These are phyloP conservation scores for Melaleuca quinquenervia DNA, from an alignment of 345 rosid genomes.

Conservation along the genomic window DNA sequence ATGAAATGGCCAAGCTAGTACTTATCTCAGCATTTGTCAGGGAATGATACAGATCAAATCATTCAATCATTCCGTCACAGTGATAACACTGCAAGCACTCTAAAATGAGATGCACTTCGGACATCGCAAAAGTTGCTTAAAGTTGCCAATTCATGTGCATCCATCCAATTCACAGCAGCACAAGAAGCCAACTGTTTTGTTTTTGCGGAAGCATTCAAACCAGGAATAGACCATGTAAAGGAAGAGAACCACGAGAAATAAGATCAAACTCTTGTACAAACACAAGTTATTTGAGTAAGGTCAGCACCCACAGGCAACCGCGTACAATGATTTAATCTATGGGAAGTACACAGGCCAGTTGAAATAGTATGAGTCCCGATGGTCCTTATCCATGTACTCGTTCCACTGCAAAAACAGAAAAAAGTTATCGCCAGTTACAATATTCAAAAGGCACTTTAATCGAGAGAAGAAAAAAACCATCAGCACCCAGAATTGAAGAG, in stretches of 20 bases:
- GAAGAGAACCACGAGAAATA: not conserved
- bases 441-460: not conserved
- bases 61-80: not conserved
- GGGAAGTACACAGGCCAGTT: slow-evolving; percentile 86
- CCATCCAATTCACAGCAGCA: not conserved
- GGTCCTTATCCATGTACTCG: slow-evolving; percentile 59
- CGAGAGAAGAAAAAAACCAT: not conserved
- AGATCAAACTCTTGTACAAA: not conserved
- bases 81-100: not conserved
- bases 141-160: not conserved
- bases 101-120: not conserved
- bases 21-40: not conserved
- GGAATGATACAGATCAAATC: not conserved
- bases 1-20: not conserved
- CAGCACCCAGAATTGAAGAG: not conserved
- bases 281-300: not conserved
- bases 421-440: not conserved
- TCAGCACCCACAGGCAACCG: not conserved
- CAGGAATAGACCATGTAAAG: not conserved
- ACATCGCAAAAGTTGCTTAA: not conserved
- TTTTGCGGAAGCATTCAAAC: not conserved
- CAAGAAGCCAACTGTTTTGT: not conserved
- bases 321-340: slow-evolving; percentile 7
- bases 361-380: slow-evolving; percentile 61
- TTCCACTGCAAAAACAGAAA: slow-evolving; percentile 59